phyloP scores from a whole-genome alignment of 805 yeast species.

The Metschnikowia sp. region DNA sequence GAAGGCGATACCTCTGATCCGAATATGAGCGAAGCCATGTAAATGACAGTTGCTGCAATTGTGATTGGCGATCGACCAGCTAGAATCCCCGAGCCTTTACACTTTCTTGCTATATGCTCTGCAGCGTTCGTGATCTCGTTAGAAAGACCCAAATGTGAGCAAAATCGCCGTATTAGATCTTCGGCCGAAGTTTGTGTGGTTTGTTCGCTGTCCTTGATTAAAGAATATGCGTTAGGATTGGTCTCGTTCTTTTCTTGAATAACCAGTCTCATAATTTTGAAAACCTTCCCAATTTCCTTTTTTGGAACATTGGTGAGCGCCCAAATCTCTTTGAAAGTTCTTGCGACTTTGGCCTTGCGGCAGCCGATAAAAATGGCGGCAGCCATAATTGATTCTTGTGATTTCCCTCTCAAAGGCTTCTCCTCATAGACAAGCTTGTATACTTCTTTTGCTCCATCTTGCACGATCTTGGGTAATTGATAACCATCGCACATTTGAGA shows the following conservation, averaged over 20 bases:
- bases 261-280: constrained; percentile 68
- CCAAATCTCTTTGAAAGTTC: constrained; percentile 95
- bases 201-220: constrained; percentile 48
- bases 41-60: constrained; percentile 95
- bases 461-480: constrained; percentile 89
- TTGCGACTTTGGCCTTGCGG: constrained; percentile 86
- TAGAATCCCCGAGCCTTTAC: constrained; percentile 86
- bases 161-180: constrained; percentile 91
- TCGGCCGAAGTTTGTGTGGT: constrained; percentile 90
- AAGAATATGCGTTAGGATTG: constrained; percentile 39
- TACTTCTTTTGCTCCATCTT: constrained; percentile 96
- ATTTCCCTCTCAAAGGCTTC: constrained; percentile 79
- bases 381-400: constrained; percentile 93
- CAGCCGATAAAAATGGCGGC: constrained; percentile 95
- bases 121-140: constrained; percentile 88
- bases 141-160: constrained; percentile 87
- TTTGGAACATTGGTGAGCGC: constrained; percentile 91
- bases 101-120: constrained; percentile 84
- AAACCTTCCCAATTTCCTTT: constrained; percentile 90
- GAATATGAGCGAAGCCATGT: constrained; percentile 89
- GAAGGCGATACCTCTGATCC: constrained; percentile 72
- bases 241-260: constrained; percentile 48
- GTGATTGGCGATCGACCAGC: constrained; percentile 98
- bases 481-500: constrained; percentile 97
- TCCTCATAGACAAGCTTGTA: constrained; percentile 89